Conservation (phyloP, 2,329 filamentous ascomycete species). For the Neopestalotiopsis sp. region DNA sequence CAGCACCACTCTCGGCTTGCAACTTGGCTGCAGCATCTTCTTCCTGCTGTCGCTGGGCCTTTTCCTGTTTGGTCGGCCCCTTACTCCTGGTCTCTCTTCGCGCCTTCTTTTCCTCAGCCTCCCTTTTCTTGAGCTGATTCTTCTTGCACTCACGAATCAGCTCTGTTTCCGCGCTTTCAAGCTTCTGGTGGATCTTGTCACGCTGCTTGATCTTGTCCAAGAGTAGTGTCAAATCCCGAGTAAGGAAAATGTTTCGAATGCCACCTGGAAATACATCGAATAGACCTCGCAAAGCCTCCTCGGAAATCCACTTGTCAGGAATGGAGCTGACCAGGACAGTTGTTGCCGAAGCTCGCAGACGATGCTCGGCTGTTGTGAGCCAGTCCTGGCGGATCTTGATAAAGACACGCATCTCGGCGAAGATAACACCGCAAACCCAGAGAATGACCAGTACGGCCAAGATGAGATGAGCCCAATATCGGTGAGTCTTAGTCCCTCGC, state of each 20-base stretch:
- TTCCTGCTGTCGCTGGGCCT: slow-evolving; percentile 47
- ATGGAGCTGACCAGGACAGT: slow-evolving; percentile 94
- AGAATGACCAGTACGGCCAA: slow-evolving; percentile 78
- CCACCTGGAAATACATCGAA: slow-evolving; percentile 98
- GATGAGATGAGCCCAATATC: slow-evolving; percentile 85
- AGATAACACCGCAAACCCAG: slow-evolving; percentile 89
- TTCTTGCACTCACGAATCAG: slow-evolving; percentile 82
- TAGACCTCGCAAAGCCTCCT: slow-evolving; percentile 79
- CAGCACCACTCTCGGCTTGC: slow-evolving; percentile 54
- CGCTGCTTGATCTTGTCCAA: slow-evolving; percentile 83
- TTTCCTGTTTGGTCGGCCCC: slow-evolving; percentile 56
- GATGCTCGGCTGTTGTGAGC: slow-evolving; percentile 91
- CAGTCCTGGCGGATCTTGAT: slow-evolving; percentile 94
- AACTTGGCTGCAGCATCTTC: slow-evolving; percentile 55
- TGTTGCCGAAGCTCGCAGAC: slow-evolving; percentile 89
- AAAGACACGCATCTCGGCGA: slow-evolving; percentile 83
- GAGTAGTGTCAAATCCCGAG: slow-evolving; percentile 83
- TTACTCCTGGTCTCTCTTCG: slow-evolving; percentile 58
- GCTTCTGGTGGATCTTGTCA: slow-evolving; percentile 69
- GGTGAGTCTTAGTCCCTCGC: slow-evolving; percentile 62
- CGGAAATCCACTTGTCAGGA: slow-evolving; percentile 85
- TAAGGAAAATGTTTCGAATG: slow-evolving; percentile 95
- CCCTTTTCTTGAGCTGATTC: slow-evolving; percentile 72
- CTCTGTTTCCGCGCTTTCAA: slow-evolving; percentile 85
- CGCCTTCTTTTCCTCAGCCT: slow-evolving; percentile 67